Conservation (phyloP, 2,329 filamentous ascomycete genomes). For the Sarocladium oryzae region DNA sequence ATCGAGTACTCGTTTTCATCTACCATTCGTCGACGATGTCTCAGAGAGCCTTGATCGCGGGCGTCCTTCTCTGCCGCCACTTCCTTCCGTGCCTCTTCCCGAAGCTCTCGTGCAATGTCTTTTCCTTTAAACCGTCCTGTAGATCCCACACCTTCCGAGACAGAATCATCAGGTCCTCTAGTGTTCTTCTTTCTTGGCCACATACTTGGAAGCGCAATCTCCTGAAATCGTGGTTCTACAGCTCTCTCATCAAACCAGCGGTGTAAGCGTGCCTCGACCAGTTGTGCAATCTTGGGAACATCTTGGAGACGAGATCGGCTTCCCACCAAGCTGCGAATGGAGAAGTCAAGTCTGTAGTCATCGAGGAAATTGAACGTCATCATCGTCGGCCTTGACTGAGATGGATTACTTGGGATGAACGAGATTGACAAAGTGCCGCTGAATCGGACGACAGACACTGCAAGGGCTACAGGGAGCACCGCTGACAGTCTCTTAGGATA, state of each 20-base stretch:
- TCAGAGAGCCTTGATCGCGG: constrained; percentile 30
- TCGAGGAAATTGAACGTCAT: constrained; percentile 92
- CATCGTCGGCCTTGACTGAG: constrained; percentile 69
- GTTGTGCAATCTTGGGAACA: constrained; percentile 80
- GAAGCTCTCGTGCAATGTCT: constrained; percentile 43
- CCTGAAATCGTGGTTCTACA: constrained; percentile 80
- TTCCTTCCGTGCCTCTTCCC: constrained; percentile 44
- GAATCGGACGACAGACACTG: constrained; percentile 88
- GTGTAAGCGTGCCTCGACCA: constrained; percentile 73
- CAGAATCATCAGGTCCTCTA: constrained; percentile 58
- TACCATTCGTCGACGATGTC: constrained; percentile 30
- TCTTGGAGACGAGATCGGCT: constrained; percentile 76
- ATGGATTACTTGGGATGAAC: constrained; percentile 72
- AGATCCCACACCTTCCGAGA: constrained; percentile 39
- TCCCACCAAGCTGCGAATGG: constrained; percentile 71
- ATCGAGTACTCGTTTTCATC: constrained; percentile 36
- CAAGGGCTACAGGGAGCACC: constrained; percentile 82
- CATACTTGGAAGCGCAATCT: constrained; percentile 73
- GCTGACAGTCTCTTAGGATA: constrained; percentile 88
- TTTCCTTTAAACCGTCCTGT: constrained; percentile 47
- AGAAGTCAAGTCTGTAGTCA: constrained; percentile 79
- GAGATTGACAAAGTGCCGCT: constrained; percentile 91
- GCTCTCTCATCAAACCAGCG: constrained; percentile 84
- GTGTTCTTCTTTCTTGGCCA: constrained; percentile 85
- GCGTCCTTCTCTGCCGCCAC: constrained; percentile 37